Evolutionary conservation across 805 yeast species (phyloP).

Genomic region (Pichia exigua): DNA sequence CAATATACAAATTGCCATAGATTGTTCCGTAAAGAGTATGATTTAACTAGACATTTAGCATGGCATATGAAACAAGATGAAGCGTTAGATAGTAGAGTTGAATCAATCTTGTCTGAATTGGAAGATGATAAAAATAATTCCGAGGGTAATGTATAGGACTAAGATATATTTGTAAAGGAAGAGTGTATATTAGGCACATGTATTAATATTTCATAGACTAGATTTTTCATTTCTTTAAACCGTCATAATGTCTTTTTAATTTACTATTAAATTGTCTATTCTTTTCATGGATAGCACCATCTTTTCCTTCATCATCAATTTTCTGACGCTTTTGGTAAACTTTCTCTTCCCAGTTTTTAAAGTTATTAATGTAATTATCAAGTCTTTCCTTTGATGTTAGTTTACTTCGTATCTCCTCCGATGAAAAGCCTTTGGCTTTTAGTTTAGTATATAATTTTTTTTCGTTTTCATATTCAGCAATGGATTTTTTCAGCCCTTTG

Average conservation of each 20-base stretch:
- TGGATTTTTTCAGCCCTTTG: slow-evolving; percentile 11
- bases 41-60: slow-evolving; percentile 39
- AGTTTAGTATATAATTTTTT: slow-evolving; percentile 24
- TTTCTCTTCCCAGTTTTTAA: slow-evolving; percentile 31
- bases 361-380: slow-evolving; percentile 26
- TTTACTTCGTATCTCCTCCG: slow-evolving; percentile 17
- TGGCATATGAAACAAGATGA: slow-evolving; percentile 38
- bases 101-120: slow-evolving; percentile 4
- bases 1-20: slow-evolving; percentile 45
- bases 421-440: slow-evolving; percentile 17
- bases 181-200: not conserved
- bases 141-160: not conserved
- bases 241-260: slow-evolving; percentile 44
- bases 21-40: slow-evolving; percentile 42
- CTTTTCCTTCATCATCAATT: slow-evolving; percentile 29
- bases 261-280: slow-evolving; percentile 70
- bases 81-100: slow-evolving; percentile 13
- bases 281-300: slow-evolving; percentile 55
- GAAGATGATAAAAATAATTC: slow-evolving; percentile 20
- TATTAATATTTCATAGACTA: slow-evolving; percentile 3
- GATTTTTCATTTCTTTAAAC: slow-evolving; percentile 25
- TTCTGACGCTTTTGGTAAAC: slow-evolving; percentile 31
- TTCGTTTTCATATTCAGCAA: slow-evolving; percentile 36
- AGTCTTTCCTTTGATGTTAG: slow-evolving; percentile 32
- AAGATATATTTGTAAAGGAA: not conserved